Evolutionary conservation across 306 rosid species (phyloP), one percentile per base, ranked within the genome.

Genomic region (Trifolium fragiferum): DNA sequence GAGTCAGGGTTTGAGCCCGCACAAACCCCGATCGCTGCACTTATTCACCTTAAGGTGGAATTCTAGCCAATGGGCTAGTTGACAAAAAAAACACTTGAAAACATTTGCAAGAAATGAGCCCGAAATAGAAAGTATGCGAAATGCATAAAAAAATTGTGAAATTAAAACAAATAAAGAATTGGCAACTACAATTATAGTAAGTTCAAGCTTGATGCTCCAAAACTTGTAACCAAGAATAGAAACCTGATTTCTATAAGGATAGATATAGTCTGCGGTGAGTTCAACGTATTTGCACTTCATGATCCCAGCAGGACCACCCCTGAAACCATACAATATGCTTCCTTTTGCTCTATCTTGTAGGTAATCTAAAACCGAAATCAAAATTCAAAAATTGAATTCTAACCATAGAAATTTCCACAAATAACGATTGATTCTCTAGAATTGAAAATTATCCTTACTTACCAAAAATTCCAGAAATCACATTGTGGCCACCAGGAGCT

Each of bases 401-500:
- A 67, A 47, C 49, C 27, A 12, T n/a, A 40, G 2, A 43, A 9
- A 44, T 38, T 19, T n/a, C 7, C 20, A 53, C n/a, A 47, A 59
- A 25, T 2, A 62, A 3, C 4, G 41, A 70, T 61, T 66, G 21
- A 71, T 55, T 71, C 1, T 44, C 38, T 41, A 23, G 33, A 81
- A 46, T 40, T 8, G 44, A 59, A 55, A 46, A 61, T 8, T 41
- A 82, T 60, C 50, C 75, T 76, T 51, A 92, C 99, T 72, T 51
- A 95, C 99, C 99, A 37, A 83, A 95, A 65, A 95, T 86, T 84
- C 99, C 99, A 73, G 93, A 87, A 63, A 95, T 95, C 40, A 95
- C 99, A 78, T 95, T 95, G 81, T 95, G 99, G 8, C 99, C 99
- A 53, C 98, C 99, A 2, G 99, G 99, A 69, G 99, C 98, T 75